Conservation (phyloP, 257 asterid genomes). For the Capsicum pubescens region DNA sequence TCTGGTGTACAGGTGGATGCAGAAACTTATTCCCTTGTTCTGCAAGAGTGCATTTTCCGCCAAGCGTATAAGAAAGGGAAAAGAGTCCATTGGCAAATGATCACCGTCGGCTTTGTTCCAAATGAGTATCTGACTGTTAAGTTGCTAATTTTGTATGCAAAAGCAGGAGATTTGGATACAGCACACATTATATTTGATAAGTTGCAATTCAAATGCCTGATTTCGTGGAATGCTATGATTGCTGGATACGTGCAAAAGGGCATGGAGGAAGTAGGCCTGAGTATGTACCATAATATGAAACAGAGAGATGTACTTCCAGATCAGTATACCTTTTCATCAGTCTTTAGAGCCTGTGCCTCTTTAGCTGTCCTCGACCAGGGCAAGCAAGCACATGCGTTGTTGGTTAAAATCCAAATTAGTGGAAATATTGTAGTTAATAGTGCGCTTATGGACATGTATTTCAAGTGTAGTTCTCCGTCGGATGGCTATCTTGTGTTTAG, state of each 20-base stretch:
- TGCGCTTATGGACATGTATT: slow-evolving; percentile 95
- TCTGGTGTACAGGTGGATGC: slow-evolving; percentile 59
- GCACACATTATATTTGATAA: slow-evolving; percentile 66
- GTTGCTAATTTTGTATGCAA: slow-evolving; percentile 80
- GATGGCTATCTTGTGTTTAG: slow-evolving; percentile 74
- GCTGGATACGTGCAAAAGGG: slow-evolving; percentile 88
- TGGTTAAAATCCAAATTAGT: slow-evolving; percentile 66
- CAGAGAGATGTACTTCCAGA: slow-evolving; percentile 69
- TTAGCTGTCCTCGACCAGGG: slow-evolving; percentile 85
- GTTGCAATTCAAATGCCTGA: slow-evolving; percentile 53
- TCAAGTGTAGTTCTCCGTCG: slow-evolving; percentile 84
- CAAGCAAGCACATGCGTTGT: slow-evolving; percentile 73
- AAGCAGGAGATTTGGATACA: slow-evolving; percentile 68
- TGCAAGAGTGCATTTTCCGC: slow-evolving; percentile 88
- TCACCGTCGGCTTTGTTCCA: slow-evolving; percentile 67
- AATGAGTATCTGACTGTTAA: slow-evolving; percentile 76
- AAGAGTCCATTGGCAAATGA: slow-evolving; percentile 91
- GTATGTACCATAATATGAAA: slow-evolving; percentile 72
- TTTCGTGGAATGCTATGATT: slow-evolving; percentile 85
- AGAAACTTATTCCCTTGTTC: slow-evolving; percentile 75
- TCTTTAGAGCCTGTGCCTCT: slow-evolving; percentile 93
- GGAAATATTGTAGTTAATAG: slow-evolving; percentile 74
- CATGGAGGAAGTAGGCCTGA: slow-evolving; percentile 71
- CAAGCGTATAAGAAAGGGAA: slow-evolving; percentile 72
- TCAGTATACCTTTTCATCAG: slow-evolving; percentile 84